Evolutionary conservation across 257 asterid genomes (phyloP), one percentile per base, ranked within the genome.

Genomic region (Ophiorrhiza pumila): DNA sequence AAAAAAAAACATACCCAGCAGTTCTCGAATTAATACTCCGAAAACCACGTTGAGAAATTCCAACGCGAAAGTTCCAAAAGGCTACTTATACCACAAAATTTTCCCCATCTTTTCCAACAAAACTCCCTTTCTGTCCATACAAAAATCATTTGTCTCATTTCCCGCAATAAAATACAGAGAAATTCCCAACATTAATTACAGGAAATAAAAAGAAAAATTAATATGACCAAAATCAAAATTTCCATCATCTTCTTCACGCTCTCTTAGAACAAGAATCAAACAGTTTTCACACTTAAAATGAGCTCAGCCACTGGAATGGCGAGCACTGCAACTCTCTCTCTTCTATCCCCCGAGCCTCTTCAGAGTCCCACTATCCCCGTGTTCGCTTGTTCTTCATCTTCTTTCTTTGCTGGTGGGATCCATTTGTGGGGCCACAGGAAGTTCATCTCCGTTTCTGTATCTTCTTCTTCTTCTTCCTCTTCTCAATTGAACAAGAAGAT

Each of bases 401-500:
- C 93, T 69, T 84, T 82, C 79, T 71, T 82, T 55, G 74, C 86
- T 0, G 90, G 92, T 22, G 93, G 91, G 78, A 64, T 84, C 69
- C 76, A 55, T 56, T 50, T 65, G 12, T 80, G 84, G 87, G 74
- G 86, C 68, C 83, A 79, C 76, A 66, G 68, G 71, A 86, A 75
- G 74, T 77, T 80, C 78, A 68, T 75, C 72, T 82, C 78, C 35
- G 46, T 85, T 58, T 87, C 92, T 2, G 23, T 70, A 15, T 23
- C 84, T 39, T 84, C 88, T 39, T 23, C 84, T 39, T 84, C 88
- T 39, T 79, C 88, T 45, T 75, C 90, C 18, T 68, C 88, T 22
- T 68, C 88, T n/a, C 92, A 82, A 76, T 87, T 64, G 82, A 80
- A 72, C 65, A 83, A 71, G 84, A 87, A 76, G 84, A 85, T 86